Percentiles rank a stretch among this genome's conserved stretches.
Conservation (phyloP, 2,329 filamentous ascomycete species). For the Pseudogymnoascus pannorum region DNA sequence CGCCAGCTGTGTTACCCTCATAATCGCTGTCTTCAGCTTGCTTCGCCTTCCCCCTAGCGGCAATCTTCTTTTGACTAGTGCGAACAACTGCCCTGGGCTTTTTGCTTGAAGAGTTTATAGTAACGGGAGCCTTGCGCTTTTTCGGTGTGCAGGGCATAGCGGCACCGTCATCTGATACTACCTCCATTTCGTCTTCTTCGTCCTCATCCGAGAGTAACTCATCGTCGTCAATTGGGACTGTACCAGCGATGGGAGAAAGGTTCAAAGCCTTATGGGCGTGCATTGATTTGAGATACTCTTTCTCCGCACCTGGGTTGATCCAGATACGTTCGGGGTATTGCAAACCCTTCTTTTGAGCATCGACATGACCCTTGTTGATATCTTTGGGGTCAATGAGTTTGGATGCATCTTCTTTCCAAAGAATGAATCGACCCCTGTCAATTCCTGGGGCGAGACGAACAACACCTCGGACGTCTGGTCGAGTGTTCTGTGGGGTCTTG, state of each 20-base stretch:
- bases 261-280: neutral
- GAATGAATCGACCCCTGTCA: slow-evolving; percentile 4
- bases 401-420: slow-evolving; percentile 8
- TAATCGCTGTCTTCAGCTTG: neutral
- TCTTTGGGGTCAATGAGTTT: slow-evolving; percentile 7
- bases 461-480: slow-evolving; percentile 22
- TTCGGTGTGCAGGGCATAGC: neutral
- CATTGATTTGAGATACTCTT: neutral
- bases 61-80: neutral
- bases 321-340: neutral
- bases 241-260: neutral
- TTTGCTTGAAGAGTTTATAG: neutral
- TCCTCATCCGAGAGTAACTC: slow-evolving; percentile 1
- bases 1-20: neutral
- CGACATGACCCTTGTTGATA: slow-evolving; percentile 7
- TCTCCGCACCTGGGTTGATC: neutral
- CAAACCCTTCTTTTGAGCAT: neutral
- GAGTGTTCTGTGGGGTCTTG: slow-evolving; percentile 21
- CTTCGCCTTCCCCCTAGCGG: neutral
- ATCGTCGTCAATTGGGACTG: neutral
- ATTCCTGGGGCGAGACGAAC: slow-evolving; percentile 6
- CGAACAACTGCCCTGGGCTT: neutral
- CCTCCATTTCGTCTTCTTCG: neutral
- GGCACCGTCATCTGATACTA: neutral
- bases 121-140: neutral